Evolutionary conservation across 768 basidiomycete genomes (phyloP).

Genomic region (Trametes gibbosa): DNA sequence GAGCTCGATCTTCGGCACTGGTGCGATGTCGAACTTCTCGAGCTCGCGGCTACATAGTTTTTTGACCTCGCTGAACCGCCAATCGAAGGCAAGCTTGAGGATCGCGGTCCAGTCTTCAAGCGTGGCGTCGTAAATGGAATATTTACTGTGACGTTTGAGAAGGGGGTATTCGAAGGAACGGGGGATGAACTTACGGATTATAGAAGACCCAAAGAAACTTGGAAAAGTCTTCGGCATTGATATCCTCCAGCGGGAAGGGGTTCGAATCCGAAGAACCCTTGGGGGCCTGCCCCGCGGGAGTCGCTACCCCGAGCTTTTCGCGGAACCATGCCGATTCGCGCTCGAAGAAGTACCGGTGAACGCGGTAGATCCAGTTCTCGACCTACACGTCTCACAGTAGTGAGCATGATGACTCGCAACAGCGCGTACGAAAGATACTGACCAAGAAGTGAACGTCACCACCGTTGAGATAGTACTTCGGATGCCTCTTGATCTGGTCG

Average conservation of each 20-base stretch:
- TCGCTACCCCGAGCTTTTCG: constrained; percentile 20
- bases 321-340: constrained; percentile 30
- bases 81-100: constrained; percentile 50
- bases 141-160: constrained; percentile 38
- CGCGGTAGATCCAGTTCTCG: constrained; percentile 30
- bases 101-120: constrained; percentile 55
- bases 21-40: constrained; percentile 39
- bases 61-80: constrained; percentile 53
- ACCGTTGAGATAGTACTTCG: constrained; percentile 49
- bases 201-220: constrained; percentile 34
- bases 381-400: constrained; percentile 12
- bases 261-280: constrained; percentile 31
- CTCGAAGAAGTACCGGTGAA: constrained; percentile 32
- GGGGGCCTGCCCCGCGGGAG: constrained; percentile 22
- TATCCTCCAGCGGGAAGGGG: constrained; percentile 29
- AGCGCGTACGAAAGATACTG: background rate
- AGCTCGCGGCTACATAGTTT: constrained; percentile 54
- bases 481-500: constrained; percentile 29
- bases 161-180: background rate
- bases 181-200: constrained; percentile 27
- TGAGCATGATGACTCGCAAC: background rate
- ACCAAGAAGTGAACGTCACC: constrained; percentile 58
- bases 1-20: constrained; percentile 52
- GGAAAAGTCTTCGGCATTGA: constrained; percentile 29
- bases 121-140: constrained; percentile 51